Conservation (phyloP, 139 green algal genomes). For the Closterium sp. region DNA sequence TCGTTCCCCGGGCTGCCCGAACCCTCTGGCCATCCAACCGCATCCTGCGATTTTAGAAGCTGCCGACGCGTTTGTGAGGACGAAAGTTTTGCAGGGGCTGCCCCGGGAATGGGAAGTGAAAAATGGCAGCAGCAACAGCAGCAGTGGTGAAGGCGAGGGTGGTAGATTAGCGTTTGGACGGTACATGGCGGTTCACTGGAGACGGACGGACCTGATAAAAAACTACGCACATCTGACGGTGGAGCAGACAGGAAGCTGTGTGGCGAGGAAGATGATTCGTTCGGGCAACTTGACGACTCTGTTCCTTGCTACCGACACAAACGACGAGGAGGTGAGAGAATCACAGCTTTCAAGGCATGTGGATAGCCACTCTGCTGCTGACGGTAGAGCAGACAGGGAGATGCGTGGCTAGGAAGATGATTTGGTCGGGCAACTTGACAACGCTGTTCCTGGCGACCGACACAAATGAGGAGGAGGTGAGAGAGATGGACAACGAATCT, state of each 20-base stretch:
- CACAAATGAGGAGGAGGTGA: background rate
- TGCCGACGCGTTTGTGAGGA: background rate
- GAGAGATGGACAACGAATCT: too few species aligned
- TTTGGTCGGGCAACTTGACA: background rate
- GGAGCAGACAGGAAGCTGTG: background rate
- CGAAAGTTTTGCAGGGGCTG: background rate
- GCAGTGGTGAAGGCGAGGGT: too few species aligned
- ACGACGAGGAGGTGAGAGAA: background rate
- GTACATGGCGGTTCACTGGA: background rate
- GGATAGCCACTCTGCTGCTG: too few species aligned
- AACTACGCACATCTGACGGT: background rate
- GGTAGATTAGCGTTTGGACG: background rate
- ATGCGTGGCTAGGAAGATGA: background rate
- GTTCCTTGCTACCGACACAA: background rate
- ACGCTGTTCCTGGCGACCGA: background rate
- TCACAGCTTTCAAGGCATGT: too few species aligned
- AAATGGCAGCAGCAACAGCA: background rate
- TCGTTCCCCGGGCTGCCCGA: background rate
- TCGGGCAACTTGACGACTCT: background rate
- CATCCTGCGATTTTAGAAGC: background rate
- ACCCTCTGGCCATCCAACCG: background rate
- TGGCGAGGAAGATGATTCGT: background rate
- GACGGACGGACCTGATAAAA: background rate
- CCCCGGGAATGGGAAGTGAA: background rate
- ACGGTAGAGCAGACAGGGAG: too few species aligned